Percentiles rank a stretch among this genome's conserved stretches.
phyloP scores from a whole-genome alignment of 345 rosid species.

The Brassica nigra region DNA sequence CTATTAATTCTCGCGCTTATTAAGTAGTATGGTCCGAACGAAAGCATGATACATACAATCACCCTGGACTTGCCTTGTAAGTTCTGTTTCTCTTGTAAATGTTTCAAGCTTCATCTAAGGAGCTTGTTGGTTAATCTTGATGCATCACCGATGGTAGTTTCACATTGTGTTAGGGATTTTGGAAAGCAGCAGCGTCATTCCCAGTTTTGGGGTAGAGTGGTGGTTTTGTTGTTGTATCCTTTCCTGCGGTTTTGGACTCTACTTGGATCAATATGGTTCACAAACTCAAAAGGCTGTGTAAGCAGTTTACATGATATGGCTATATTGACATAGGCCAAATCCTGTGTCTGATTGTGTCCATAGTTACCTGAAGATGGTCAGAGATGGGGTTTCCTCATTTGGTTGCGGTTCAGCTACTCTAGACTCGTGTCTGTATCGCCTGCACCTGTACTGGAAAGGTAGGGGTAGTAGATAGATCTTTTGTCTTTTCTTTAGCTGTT shows the following conservation, averaged over 20 bases:
- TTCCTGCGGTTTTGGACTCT: constrained; percentile 91
- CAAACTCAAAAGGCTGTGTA: constrained; percentile 69
- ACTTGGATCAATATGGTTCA: constrained; percentile 79
- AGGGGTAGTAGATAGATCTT: constrained; percentile 39
- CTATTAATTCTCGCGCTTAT: too few species aligned
- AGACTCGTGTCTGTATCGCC: constrained; percentile 67
- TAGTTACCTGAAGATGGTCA: constrained; percentile 91
- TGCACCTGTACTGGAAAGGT: constrained; percentile 76
- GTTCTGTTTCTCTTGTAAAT: not conserved
- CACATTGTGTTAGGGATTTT: constrained; percentile 57
- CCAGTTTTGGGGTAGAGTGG: constrained; percentile 78
- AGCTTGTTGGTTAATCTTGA: not conserved
- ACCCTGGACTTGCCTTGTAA: too few species aligned
- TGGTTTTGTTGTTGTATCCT: constrained; percentile 78
- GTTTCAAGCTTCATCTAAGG: not conserved
- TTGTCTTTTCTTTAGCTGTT: not conserved
- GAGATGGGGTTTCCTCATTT: constrained; percentile 91
- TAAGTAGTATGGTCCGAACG: too few species aligned
- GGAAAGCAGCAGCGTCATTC: constrained; percentile 94
- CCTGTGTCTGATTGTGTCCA: not conserved
- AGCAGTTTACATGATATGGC: constrained; percentile 25
- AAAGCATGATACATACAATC: too few species aligned
- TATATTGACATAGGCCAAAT: not conserved
- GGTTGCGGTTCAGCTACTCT: constrained; percentile 83
- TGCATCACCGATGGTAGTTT: too few species aligned